Base-by-base conservation (phyloP, 2,329 filamentous ascomycete species). In the Aspergillus hiratsukae region DNA sequence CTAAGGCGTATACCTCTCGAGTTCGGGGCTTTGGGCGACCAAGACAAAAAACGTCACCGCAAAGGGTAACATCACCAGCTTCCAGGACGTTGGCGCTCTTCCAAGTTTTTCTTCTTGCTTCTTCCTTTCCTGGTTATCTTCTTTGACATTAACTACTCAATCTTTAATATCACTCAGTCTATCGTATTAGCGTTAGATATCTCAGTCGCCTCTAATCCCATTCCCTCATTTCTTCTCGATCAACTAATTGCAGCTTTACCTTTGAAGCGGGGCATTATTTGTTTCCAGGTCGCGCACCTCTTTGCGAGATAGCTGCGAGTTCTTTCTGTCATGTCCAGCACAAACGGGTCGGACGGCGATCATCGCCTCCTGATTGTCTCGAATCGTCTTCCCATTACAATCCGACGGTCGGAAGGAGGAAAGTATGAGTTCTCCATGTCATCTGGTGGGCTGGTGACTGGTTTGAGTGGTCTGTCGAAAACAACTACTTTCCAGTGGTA, bases 401-500 rank as follows among this genome's bases (percentile, higher is more conserved):
- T 97, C 78, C 96, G 96, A 78, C 87, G 89, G 62, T 87, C 87
- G 53, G 89, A 92, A 51, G 89, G 94, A 78, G 91, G 90, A 67
- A 87, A 87, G 70, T 97, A 95, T 78, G 83, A 86, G 67, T 95
- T 94, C 75, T 90, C 88, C 72, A 95, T 96, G 89, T 96, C 92
- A 52, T 96, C 92, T 3, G 92, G 92, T 53, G 92, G 92, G 31
- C 83, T 97, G 25, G 92, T 96, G 68, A 96, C 90, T 27, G 92
- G 92, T 27, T 81, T 97, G 59, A 94, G 89, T 64, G 92, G 92
- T 31, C 79, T 97, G 52, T 87, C 89, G 68, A 96, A 96, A 76
- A 88, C 89, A 25, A 95, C 90, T 35, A 91, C 86, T 65, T 96
- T 96, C 74, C 89, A 92, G 73, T 97, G 92, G 92, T 97, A 96